phyloP scores from a whole-genome alignment of 2,329 filamentous ascomycete genomes.

The Alternaria sp. region DNA sequence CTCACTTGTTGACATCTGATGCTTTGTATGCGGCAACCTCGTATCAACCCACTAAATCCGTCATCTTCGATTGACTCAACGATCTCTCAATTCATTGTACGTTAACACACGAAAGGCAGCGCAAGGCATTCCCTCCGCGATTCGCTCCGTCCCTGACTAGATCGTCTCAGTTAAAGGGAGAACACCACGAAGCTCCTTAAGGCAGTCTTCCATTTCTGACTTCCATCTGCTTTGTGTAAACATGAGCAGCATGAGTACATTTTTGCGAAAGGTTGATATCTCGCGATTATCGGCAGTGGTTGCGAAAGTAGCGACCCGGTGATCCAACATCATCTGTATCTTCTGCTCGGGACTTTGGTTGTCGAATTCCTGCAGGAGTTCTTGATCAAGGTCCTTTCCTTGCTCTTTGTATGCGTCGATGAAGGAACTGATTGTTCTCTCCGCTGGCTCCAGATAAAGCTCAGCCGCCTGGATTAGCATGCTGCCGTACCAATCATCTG shows the following conservation, averaged over 20 bases:
- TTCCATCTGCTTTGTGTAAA: neutral
- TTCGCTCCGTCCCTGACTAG: neutral
- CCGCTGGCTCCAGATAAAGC: neutral
- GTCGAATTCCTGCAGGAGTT: neutral
- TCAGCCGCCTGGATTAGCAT: neutral
- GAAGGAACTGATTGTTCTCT: neutral
- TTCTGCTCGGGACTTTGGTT: neutral
- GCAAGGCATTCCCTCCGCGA: neutral
- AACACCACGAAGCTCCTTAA: neutral
- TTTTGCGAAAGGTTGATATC: neutral
- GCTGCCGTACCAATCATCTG: neutral
- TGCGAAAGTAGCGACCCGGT: neutral
- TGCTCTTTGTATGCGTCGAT: neutral
- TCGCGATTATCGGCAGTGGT: neutral
- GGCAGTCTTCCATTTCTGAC: neutral
- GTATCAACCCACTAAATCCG: neutral
- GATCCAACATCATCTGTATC: neutral
- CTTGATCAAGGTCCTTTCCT: neutral
- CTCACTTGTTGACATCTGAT: neutral
- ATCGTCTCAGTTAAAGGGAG: neutral
- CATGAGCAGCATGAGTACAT: neutral
- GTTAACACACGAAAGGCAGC: neutral
- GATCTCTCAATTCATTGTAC: neutral
- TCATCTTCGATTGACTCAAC: neutral
- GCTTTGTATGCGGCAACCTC: neutral